Percentiles rank a stretch among this genome's conserved stretches.
Conservation (phyloP, 2,329 filamentous ascomycete genomes). For the Penicillium brasilianum region DNA sequence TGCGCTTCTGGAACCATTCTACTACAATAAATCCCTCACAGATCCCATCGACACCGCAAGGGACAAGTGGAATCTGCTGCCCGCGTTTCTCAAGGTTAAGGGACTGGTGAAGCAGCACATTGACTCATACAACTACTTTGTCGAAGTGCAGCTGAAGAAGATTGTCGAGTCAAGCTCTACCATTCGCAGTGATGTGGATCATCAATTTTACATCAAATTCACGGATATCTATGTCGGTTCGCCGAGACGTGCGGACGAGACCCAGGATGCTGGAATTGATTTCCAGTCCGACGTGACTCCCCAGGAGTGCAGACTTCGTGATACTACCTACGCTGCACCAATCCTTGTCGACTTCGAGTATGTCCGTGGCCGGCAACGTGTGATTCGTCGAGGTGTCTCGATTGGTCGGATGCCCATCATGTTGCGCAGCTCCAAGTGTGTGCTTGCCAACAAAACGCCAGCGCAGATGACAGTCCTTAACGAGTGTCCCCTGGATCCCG, state of each 20-base stretch:
- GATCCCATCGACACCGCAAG: slow-evolving; percentile 71
- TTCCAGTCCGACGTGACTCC: slow-evolving; percentile 71
- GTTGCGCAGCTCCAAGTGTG: slow-evolving; percentile 93
- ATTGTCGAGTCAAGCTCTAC: slow-evolving; percentile 90
- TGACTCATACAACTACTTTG: slow-evolving; percentile 98
- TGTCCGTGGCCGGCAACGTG: slow-evolving; percentile 77
- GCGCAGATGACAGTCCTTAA: slow-evolving; percentile 89
- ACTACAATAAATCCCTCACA: slow-evolving; percentile 69
- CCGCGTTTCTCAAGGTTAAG: slow-evolving; percentile 98
- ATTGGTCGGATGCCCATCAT: slow-evolving; percentile 95
- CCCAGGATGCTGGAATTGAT: slow-evolving; percentile 57
- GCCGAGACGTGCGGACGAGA: slow-evolving; percentile 78
- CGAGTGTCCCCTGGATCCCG: slow-evolving; percentile 93
- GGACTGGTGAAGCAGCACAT: slow-evolving; percentile 96
- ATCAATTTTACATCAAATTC: slow-evolving; percentile 90
- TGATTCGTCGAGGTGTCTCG: slow-evolving; percentile 72
- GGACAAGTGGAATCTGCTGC: slow-evolving; percentile 96
- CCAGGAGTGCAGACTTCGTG: slow-evolving; percentile 93
- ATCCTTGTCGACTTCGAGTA: slow-evolving; percentile 94
- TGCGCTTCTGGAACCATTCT: slow-evolving; percentile 70
- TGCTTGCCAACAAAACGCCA: slow-evolving; percentile 81
- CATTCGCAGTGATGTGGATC: slow-evolving; percentile 89
- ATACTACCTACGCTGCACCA: slow-evolving; percentile 97
- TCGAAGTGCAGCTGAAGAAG: slow-evolving; percentile 94
- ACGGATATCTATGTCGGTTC: slow-evolving; percentile 86